These are phyloP conservation scores for Carex scoparia DNA, from an alignment of 176 grass and related monocot species.

Conservation along the genomic window DNA sequence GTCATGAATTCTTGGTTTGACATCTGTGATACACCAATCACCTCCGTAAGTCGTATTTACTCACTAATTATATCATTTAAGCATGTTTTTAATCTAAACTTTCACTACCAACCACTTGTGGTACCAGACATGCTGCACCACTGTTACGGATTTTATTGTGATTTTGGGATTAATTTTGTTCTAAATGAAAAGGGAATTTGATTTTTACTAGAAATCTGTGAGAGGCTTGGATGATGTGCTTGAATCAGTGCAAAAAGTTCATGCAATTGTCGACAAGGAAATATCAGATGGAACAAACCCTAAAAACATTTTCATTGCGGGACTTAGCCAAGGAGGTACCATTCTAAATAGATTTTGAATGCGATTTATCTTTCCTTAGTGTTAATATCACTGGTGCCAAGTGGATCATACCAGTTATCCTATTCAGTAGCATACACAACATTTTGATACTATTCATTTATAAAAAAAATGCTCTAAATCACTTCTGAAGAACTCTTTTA, in stretches of 20 bases:
- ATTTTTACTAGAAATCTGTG: conserved; percentile 40
- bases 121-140: background rate
- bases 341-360: background rate
- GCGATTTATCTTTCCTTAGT: background rate
- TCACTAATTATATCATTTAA: background rate
- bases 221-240: conserved; percentile 53
- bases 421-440: no score
- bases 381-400: no score
- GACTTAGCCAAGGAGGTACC: conserved; percentile 74
- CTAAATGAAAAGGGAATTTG: background rate
- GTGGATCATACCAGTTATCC: no score
- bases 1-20: conserved; percentile 80
- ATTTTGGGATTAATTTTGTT: background rate
- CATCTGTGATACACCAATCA: conserved; percentile 55
- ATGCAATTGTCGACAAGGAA: conserved; percentile 64
- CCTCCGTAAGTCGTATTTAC: conserved; percentile 33
- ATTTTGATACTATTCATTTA: no score
- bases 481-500: no score
- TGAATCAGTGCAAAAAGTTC: conserved; percentile 42
- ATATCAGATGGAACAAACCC: conserved; percentile 37
- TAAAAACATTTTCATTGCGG: conserved; percentile 54
- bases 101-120: background rate
- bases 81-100: background rate
- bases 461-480: no score
- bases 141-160: background rate